phyloP scores from a whole-genome alignment of 257 asterid genomes.

The Eustoma russellianum region DNA sequence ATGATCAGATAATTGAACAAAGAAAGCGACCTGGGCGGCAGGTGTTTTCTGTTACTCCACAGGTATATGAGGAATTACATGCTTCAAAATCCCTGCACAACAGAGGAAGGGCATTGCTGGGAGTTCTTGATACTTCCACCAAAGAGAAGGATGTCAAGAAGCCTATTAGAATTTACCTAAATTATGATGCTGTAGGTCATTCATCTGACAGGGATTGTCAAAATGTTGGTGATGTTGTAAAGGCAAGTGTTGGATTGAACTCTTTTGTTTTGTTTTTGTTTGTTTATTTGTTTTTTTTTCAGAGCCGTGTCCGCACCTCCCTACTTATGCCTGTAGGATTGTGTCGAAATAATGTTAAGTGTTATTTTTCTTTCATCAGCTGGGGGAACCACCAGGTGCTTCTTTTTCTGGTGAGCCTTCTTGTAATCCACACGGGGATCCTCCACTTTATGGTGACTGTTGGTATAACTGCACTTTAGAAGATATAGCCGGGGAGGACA shows the following conservation, averaged over 20 bases:
- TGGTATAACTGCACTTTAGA: conserved; percentile 95
- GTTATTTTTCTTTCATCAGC: conserved; percentile 35
- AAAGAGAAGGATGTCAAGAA: conserved; percentile 44
- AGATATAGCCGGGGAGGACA: conserved; percentile 92
- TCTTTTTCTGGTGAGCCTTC: conserved; percentile 76
- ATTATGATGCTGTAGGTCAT: conserved; percentile 98
- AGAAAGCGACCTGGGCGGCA: conserved; percentile 73
- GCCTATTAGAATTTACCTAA: conserved; percentile 83
- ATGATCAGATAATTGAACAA: conserved; percentile 81
- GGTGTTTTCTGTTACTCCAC: conserved; percentile 78
- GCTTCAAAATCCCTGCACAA: conserved; percentile 27
- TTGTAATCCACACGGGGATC: conserved; percentile 92
- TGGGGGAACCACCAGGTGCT: conserved; percentile 89
- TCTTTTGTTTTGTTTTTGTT: background rate
- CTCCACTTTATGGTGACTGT: conserved; percentile 91
- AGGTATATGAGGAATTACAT: conserved; percentile 53
- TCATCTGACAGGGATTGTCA: conserved; percentile 91
- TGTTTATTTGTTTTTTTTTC: background rate
- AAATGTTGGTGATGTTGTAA: conserved; percentile 69
- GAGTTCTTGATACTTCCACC: conserved; percentile 27
- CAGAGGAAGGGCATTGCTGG: conserved; percentile 63
- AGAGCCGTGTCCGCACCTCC: background rate
- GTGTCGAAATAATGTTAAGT: conserved; percentile 1
- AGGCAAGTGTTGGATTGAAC: conserved; percentile 38
- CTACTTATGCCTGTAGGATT: background rate